Conservation (phyloP, 176 grass and related monocot species). For the Oryza brachyantha region DNA sequence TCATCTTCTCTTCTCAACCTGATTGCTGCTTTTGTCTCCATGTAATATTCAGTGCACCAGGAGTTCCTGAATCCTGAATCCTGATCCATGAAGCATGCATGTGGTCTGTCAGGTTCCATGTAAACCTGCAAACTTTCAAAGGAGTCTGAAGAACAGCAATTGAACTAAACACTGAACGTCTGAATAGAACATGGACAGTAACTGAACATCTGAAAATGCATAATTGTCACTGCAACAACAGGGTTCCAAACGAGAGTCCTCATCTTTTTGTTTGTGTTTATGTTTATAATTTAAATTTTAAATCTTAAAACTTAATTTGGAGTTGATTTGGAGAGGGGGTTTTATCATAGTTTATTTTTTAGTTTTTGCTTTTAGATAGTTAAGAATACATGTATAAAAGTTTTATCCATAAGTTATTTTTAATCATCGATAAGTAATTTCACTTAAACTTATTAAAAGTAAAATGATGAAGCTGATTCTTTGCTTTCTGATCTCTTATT, state of each 20-base stretch:
- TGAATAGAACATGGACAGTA: not conserved
- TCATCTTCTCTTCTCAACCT: conserved; percentile 8
- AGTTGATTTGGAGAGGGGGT: too few species aligned
- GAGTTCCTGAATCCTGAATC: too few species aligned
- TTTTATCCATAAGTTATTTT: too few species aligned
- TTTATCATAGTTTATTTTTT: too few species aligned
- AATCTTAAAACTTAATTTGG: too few species aligned
- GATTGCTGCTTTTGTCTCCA: conserved; percentile 24
- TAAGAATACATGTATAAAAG: too few species aligned
- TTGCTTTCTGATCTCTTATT: not conserved
- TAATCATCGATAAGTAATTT: too few species aligned
- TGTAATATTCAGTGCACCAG: not conserved
- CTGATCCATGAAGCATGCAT: not conserved
- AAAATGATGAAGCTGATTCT: too few species aligned
- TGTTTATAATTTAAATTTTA: too few species aligned
- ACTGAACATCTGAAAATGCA: not conserved
- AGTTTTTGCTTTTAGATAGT: too few species aligned
- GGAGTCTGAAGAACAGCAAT: not conserved
- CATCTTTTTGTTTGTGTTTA: too few species aligned
- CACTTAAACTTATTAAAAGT: too few species aligned
- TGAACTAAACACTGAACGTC: not conserved
- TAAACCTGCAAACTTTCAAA: not conserved
- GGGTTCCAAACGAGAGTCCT: not conserved
- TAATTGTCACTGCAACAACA: not conserved
- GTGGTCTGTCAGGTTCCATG: not conserved